Base-by-base conservation (phyloP, 2,329 filamentous ascomycete genomes). In the Xylaria sp. region DNA sequence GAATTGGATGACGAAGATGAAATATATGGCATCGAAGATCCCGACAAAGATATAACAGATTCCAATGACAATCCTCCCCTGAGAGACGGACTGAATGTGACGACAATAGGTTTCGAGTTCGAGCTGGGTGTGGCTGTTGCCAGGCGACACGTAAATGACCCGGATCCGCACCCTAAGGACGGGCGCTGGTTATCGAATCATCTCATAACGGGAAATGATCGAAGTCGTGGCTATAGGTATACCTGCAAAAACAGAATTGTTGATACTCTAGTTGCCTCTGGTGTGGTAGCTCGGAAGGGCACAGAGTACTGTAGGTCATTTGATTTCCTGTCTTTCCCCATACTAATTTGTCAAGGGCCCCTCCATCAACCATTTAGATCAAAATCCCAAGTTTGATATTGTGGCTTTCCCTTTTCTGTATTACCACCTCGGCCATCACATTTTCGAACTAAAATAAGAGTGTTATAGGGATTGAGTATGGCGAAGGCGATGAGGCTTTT, bases 21-120 rank as follows among this genome's bases (percentile, higher is more conserved):
- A 4, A 9, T 5, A 4, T 5, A 9, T 31, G 28, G 28, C 28
- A 9, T 5, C 28, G 28, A 9, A 4, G 28, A 31, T 9, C 5
- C 4, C 28, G 28, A 31, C 28, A 31, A 31, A 9, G 28, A 31
- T 31, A 31, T 31, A 31, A n/a, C n/a, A n/a, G 28, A 31, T 9
- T 5, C 28, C 28, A 31, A 31, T n/a, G 63, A 65, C 21, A 33
- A 60, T 15, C 43, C 45, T 1, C 37, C 43, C 8, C 19, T 35
- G 4, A 14, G 15, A 8, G 43, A 23, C 1, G 40, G 17, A 1
- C 11, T 6, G 1, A 63, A 67, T 19, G 59, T 55, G 28, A 69
- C 64, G 2, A 70, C 69, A 1, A 47, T 70, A 1, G 70, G 70
- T 3, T 46, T 72, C 17, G 69, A 71, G 52, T 53, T 71, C 6